phyloP scores from a whole-genome alignment of 306 rosid species.

The Sphenostylis stenocarpa region DNA sequence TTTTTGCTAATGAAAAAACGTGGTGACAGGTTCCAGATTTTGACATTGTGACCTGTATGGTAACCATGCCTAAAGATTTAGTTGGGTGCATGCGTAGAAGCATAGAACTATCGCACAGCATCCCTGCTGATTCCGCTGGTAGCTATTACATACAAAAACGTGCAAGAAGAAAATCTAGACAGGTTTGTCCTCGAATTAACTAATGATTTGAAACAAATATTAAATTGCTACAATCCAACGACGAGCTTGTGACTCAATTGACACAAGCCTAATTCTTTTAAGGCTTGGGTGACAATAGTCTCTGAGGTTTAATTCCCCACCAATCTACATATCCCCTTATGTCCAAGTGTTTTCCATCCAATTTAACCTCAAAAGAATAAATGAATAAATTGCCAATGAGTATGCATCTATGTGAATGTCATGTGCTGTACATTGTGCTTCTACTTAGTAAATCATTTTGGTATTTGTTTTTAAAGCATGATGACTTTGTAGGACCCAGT shows the following conservation, averaged over 20 bases:
- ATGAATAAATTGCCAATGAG: background rate
- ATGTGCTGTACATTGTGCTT: constrained; percentile 6
- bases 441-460: constrained; percentile 18
- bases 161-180: constrained; percentile 28
- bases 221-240: background rate
- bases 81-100: constrained; percentile 53
- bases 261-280: too few relatives aligned
- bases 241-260: background rate
- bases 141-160: constrained; percentile 21
- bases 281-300: too few relatives aligned
- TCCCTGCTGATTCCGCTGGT: constrained; percentile 32
- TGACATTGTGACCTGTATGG: constrained; percentile 53
- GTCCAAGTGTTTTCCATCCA: background rate
- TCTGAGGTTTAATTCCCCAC: too few relatives aligned
- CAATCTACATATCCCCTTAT: background rate
- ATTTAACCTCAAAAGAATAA: background rate
- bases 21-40: constrained; percentile 62
- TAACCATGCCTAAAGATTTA: constrained; percentile 51
- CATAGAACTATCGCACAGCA: constrained; percentile 44
- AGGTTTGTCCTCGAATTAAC: constrained; percentile 41
- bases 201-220: constrained; percentile 8
- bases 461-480: background rate
- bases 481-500: constrained; percentile 39
- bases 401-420: background rate
- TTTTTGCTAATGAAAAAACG: constrained; percentile 14